These are phyloP conservation scores for Aschersonia sp. DNA, from an alignment of 2,329 filamentous ascomycete genomes.

Conservation along the genomic window DNA sequence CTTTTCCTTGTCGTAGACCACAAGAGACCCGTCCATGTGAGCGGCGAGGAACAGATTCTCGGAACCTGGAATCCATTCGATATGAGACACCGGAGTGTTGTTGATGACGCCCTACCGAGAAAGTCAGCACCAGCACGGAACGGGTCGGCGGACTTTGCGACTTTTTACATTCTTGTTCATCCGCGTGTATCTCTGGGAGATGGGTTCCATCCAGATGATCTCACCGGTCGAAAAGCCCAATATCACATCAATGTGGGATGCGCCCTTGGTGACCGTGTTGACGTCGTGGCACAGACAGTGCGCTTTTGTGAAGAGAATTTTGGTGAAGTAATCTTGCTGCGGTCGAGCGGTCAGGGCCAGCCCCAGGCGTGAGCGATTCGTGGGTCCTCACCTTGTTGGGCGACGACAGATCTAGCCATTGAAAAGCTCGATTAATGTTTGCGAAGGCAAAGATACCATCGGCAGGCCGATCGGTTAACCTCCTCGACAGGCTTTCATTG, in stretches of 20 bases:
- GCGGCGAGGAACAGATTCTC: slow-evolving; percentile 86
- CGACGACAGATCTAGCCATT: slow-evolving; percentile 86
- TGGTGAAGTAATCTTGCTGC: slow-evolving; percentile 78
- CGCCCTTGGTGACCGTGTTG: slow-evolving; percentile 66
- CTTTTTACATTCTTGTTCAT: slow-evolving; percentile 78
- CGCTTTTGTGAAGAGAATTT: slow-evolving; percentile 92
- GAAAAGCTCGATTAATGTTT: slow-evolving; percentile 88
- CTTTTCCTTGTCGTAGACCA: slow-evolving; percentile 96
- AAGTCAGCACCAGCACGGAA: slow-evolving; percentile 1
- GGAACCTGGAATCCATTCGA: slow-evolving; percentile 86
- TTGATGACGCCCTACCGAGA: slow-evolving; percentile 65
- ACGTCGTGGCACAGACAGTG: slow-evolving; percentile 92
- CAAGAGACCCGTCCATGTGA: slow-evolving; percentile 77
- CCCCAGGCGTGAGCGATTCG: not conserved
- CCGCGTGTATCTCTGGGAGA: slow-evolving; percentile 87
- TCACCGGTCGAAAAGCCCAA: slow-evolving; percentile 95
- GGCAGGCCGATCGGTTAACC: slow-evolving; percentile 59
- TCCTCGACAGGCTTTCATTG: slow-evolving; percentile 67
- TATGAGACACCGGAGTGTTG: slow-evolving; percentile 67
- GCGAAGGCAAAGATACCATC: slow-evolving; percentile 84
- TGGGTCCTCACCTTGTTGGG: slow-evolving; percentile 41
- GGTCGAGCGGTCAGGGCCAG: not conserved
- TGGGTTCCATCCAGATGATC: slow-evolving; percentile 96
- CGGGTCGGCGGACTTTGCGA: not conserved
- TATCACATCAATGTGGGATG: slow-evolving; percentile 73